Base-by-base conservation (phyloP, 371 early-diverging fungal genomes). In the Chytridiales sp. region DNA sequence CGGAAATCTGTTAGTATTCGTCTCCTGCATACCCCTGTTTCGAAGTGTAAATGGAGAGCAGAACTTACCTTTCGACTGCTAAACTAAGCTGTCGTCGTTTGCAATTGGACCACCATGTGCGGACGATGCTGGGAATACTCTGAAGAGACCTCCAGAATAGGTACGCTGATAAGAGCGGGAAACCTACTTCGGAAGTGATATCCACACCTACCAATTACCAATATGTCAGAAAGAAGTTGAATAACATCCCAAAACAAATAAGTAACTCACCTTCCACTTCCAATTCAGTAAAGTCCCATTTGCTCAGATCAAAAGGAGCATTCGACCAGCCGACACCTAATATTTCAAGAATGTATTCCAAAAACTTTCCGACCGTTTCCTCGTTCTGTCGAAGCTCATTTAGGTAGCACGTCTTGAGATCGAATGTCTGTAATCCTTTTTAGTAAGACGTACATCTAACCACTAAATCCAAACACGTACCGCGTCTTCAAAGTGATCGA, bases 21-120 rank as follows among this genome's bases (percentile, higher is more conserved):
- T 27, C 8, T 39, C n/a, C 51, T 44, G 24, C n/a, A n/a, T n/a
- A n/a, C n/a, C n/a, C n/a, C n/a, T n/a, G n/a, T n/a, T n/a, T n/a
- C n/a, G 43, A 46, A 15, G 30, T 67, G 11, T 1, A 24, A 34
- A 2, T 40, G 34, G 52, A 36, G n/a, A 9, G 9, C 32, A 6
- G 11, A 1, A 27, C 56, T 35, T 79, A 84, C 76, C 72, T 76
- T 56, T 92, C 93, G 34, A 92, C 83, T 3, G 85, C 86, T 29
- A 86, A 64, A 6, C 77, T 82, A 48, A 90, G 47, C 66, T 91
- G 92, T 9, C 92, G 80, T 32, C 87, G 78, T 69, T 86, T 88
- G 69, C 87, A 87, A 66, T 90, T 87, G 1, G 84, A 77, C 90
- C 90, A 92, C 92, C 92, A 94, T 42, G 62, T 73, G 59, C 90